Conservation (phyloP, 169 alveolate genomes). For the Cryptosporidium tyzzeri region DNA sequence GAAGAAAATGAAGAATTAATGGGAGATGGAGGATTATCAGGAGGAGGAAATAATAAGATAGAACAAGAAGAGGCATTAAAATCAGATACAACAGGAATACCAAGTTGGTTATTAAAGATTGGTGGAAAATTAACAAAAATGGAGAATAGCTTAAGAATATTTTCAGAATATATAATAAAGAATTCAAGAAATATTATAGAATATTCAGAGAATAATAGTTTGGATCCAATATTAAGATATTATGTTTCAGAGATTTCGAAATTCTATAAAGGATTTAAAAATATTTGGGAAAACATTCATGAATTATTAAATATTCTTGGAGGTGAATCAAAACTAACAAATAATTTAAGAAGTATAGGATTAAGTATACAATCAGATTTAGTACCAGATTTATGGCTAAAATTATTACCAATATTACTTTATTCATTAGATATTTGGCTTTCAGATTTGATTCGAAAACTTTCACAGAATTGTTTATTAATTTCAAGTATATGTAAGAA, state of each 20-base stretch:
- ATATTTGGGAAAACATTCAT: slow-evolving; percentile 40
- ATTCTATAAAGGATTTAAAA: slow-evolving; percentile 16
- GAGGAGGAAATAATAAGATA: not conserved
- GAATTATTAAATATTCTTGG: not conserved
- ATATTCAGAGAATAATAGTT: not conserved
- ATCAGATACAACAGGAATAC: slow-evolving; percentile 33
- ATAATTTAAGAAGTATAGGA: slow-evolving; percentile 35
- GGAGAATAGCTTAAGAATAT: not conserved
- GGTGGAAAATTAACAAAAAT: not conserved
- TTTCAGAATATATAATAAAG: slow-evolving; percentile 10
- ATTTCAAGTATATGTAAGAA: slow-evolving; percentile 1
- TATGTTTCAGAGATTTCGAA: slow-evolving; percentile 17
- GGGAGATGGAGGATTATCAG: not conserved
- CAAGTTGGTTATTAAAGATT: slow-evolving; percentile 41
- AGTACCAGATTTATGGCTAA: slow-evolving; percentile 43
- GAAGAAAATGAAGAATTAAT: not conserved
- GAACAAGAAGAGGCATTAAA: not conserved
- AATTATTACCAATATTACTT: not conserved
- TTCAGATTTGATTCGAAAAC: slow-evolving; percentile 4
- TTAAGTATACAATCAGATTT: slow-evolving; percentile 42
- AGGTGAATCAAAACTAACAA: slow-evolving; percentile 27
- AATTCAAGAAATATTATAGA: not conserved
- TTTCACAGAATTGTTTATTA: slow-evolving; percentile 38
- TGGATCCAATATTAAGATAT: slow-evolving; percentile 20
- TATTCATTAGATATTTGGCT: slow-evolving; percentile 40